Percentiles rank a stretch among this genome's conserved stretches.
Conservation (phyloP, 1,284 basidiomycete species). For the Salmacisia buchloeana region DNA sequence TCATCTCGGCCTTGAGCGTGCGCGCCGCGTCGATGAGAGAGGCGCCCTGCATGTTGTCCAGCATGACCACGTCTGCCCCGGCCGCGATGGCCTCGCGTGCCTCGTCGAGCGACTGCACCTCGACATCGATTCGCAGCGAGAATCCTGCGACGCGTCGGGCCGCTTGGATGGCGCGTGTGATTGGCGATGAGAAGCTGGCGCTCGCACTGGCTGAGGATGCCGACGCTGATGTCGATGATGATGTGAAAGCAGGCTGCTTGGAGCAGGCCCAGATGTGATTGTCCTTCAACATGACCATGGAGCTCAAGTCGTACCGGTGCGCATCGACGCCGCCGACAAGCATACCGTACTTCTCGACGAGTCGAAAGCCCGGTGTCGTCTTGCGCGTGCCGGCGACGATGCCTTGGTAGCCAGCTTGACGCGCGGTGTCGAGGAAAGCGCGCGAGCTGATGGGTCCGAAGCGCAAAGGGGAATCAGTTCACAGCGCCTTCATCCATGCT, state of each 20-base stretch:
- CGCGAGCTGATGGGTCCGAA: conserved; percentile 67
- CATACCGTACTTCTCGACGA: conserved; percentile 99
- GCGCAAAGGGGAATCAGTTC: conserved; percentile 15
- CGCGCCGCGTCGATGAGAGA: conserved; percentile 35
- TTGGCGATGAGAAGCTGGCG: conserved; percentile 61
- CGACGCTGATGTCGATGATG: neutral
- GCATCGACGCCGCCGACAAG: conserved; percentile 92
- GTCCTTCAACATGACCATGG: conserved; percentile 99
- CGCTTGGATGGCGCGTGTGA: conserved; percentile 75
- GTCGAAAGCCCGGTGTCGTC: conserved; percentile 90
- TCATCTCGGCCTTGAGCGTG: conserved; percentile 26
- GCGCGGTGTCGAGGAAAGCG: conserved; percentile 72
- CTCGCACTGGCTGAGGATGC: neutral
- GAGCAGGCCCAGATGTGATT: conserved; percentile 88
- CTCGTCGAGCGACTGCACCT: conserved; percentile 80
- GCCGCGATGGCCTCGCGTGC: conserved; percentile 93
- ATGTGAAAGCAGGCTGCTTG: neutral
- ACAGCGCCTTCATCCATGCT: neutral
- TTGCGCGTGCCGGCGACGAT: conserved; percentile 93
- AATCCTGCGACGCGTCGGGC: conserved; percentile 88
- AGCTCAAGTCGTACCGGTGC: conserved; percentile 91
- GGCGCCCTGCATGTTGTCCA: conserved; percentile 59
- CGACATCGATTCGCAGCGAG: conserved; percentile 85
- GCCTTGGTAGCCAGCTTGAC: conserved; percentile 73
- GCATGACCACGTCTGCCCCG: conserved; percentile 95